Conservation (phyloP, 495 filamentous ascomycete genomes). For the Venustampulla echinocandica region DNA sequence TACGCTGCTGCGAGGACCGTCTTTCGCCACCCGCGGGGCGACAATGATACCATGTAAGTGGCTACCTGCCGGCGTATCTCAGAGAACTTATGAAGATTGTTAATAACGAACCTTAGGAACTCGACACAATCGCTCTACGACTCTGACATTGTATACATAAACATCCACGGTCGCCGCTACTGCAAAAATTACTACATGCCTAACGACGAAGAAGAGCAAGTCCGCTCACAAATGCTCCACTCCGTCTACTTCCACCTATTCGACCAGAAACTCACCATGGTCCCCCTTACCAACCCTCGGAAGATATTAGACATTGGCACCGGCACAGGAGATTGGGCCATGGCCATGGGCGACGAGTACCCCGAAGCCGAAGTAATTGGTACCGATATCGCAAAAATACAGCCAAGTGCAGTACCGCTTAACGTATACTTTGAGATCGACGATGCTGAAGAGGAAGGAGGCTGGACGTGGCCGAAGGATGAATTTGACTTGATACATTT, state of each 20-base stretch:
- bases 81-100: too few relatives aligned
- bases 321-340: constrained; percentile 67
- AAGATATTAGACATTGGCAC: constrained; percentile 64
- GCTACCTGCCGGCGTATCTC: neutral
- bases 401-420: constrained; percentile 42
- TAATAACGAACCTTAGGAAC: constrained; percentile 30
- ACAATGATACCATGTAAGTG: constrained; percentile 39
- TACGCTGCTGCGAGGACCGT: constrained; percentile 7
- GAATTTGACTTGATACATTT: constrained; percentile 61
- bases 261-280: constrained; percentile 49
- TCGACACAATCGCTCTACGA: constrained; percentile 53
- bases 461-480: constrained; percentile 43
- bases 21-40: constrained; percentile 17
- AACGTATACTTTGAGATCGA: constrained; percentile 67
- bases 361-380: constrained; percentile 57
- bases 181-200: constrained; percentile 66
- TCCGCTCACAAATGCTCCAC: constrained; percentile 57
- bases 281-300: constrained; percentile 39
- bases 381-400: constrained; percentile 52
- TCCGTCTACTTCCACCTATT: constrained; percentile 56
- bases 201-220: constrained; percentile 66
- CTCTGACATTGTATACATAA: constrained; percentile 43
- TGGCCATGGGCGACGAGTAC: constrained; percentile 56
- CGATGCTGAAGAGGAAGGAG: constrained; percentile 47
- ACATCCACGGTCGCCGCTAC: constrained; percentile 62